These are phyloP conservation scores for Dysphania ambrosioides DNA, from an alignment of 148 eudicot genomes.

Conservation along the genomic window DNA sequence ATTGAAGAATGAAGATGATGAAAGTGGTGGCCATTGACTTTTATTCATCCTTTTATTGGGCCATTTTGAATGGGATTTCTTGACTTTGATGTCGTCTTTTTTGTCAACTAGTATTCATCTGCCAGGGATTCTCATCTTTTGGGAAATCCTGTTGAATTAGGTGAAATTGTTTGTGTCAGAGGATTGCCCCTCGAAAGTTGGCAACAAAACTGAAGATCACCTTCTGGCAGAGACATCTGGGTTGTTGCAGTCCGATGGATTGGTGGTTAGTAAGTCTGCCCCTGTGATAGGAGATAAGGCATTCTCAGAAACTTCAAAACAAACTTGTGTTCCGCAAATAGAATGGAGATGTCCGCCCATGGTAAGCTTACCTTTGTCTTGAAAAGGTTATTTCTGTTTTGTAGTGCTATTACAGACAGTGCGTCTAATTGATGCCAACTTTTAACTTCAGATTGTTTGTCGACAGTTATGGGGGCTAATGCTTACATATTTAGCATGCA, in stretches of 20 bases:
- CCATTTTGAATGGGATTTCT: not conserved
- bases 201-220: conserved; percentile 23
- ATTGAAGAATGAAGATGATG: not conserved
- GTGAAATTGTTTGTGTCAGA: conserved; percentile 25
- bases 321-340: conserved; percentile 28
- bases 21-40: no score
- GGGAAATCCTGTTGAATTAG: conserved; percentile 25
- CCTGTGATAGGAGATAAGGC: conserved; percentile 29
- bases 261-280: conserved; percentile 16
- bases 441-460: conserved; percentile 5
- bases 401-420: not conserved
- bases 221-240: conserved; percentile 22
- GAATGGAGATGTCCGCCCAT: conserved; percentile 59
- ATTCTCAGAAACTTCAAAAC: conserved; percentile 17
- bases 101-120: not conserved
- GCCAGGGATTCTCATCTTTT: not conserved
- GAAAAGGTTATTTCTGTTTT: not conserved
- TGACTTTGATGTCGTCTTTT: not conserved
- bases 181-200: conserved; percentile 28
- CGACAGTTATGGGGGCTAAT: not conserved
- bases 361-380: conserved; percentile 35
- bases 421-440: not conserved
- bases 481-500: not conserved
- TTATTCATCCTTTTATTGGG: not conserved
- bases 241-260: conserved; percentile 9